Conservation (phyloP, 495 filamentous ascomycete species). For the Xylaria telfairii region DNA sequence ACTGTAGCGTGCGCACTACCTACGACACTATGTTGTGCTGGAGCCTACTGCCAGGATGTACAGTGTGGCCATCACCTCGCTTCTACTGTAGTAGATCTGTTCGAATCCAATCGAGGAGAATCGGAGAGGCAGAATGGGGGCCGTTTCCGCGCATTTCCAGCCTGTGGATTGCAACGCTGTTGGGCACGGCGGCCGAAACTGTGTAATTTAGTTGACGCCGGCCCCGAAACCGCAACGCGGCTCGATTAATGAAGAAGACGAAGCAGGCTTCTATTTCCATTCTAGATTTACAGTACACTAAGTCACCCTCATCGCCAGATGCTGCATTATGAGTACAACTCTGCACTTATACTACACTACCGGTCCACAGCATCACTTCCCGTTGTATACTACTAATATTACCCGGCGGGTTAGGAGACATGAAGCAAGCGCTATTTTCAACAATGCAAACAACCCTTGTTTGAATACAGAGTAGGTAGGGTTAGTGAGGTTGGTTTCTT, state of each 20-base stretch:
- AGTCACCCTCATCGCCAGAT: neutral
- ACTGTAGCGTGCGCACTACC: neutral
- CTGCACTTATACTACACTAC: neutral
- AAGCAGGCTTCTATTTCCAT: constrained; percentile 4
- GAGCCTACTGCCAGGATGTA: neutral
- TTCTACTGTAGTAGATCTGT: neutral
- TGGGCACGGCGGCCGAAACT: constrained; percentile 6
- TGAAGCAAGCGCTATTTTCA: constrained; percentile 12
- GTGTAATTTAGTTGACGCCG: constrained; percentile 17
- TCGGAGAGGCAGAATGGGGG: constrained; percentile 14
- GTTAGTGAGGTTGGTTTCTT: neutral
- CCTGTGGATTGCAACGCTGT: constrained; percentile 11
- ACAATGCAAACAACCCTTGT: constrained; percentile 16
- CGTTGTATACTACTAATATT: constrained; percentile 13
- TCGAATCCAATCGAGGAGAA: neutral
- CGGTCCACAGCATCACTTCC: neutral
- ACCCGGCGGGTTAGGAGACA: constrained; percentile 6
- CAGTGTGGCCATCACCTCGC: constrained; percentile 9
- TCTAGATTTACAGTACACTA: too few relatives aligned
- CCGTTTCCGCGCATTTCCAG: constrained; percentile 12
- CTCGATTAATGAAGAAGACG: neutral
- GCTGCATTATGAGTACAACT: constrained; percentile 2
- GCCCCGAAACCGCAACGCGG: constrained; percentile 5
- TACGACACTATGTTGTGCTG: neutral
- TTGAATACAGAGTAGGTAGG: too few relatives aligned